Base-by-base conservation (phyloP, 345 rosid species). In the Anastatica hierochuntica region DNA sequence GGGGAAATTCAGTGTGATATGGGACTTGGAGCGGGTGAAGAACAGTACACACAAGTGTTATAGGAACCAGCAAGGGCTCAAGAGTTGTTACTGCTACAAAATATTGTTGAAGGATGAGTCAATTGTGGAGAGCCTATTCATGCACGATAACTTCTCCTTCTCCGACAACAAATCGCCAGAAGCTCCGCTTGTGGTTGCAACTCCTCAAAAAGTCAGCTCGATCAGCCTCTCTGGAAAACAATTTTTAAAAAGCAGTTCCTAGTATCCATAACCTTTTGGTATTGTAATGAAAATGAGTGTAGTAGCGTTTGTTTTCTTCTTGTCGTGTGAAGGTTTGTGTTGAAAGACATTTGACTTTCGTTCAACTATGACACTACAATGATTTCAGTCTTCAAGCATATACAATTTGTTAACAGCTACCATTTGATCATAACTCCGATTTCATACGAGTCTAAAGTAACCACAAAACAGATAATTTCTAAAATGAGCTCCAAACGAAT, bases 1-100 rank as follows among this genome's bases (percentile, higher is more conserved):
- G 16, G 96, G 98, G 29, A 90, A 90, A 56, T 90, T 90, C 80
- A 84, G 98, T 41, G 88, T 87, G 62, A 78, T 90, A 73, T 84
- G 98, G 98, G 95, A 90, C 64, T 84, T 90, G 72, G 92, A 84
- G 74, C 82, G 76, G 71, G 96, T 87, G 76, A 90, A 90, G 89
- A 87, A 87, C 82, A 79, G 73, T 37, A 81, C 72, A 5, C 98
- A 87, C 36, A 78, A 71, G 24, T 90, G 98, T 76, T 90, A 84
- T 66, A 71, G 69, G 49, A 80, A 80, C 70, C 98, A 90, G 68
- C 87, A 84, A 55, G 98, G 96, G 30, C 89, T 87, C 16, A 87
- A 90, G 75, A 87, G 98, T 77, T 90, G 98, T 49, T 87, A 90
- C 45, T 90, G 98, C 47, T 90, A 87, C 64, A 84, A 90, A 85